A percentile compares a stretch with the other conserved stretches of the same genome.
These are phyloP conservation scores for Penicillium paneum DNA, from an alignment of 2,329 filamentous ascomycete species.

Conservation along the genomic window DNA sequence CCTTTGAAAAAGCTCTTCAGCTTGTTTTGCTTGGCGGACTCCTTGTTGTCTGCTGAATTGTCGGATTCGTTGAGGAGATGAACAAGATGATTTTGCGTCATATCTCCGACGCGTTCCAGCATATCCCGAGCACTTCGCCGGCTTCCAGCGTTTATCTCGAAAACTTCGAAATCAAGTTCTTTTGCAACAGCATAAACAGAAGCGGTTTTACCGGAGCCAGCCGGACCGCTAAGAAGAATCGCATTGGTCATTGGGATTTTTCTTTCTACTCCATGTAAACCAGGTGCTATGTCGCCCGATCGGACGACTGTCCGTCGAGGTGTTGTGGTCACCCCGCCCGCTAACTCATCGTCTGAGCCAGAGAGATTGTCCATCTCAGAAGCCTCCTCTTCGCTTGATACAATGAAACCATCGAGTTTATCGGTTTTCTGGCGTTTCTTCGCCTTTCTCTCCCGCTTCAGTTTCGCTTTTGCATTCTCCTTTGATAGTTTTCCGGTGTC, in stretches of 20 bases:
- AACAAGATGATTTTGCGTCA: constrained; percentile 93
- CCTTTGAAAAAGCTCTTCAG: constrained; percentile 78
- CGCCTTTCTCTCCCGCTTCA: constrained; percentile 30
- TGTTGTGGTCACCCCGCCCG: constrained; percentile 38
- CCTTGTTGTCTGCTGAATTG: constrained; percentile 30
- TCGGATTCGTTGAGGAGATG: constrained; percentile 46
- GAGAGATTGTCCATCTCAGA: constrained; percentile 67
- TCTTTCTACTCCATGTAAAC: constrained; percentile 34
- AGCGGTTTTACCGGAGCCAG: constrained; percentile 90
- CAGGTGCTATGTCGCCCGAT: constrained; percentile 36
- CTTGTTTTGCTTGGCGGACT: constrained; percentile 69
- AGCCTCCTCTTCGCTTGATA: constrained; percentile 73
- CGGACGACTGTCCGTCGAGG: constrained; percentile 43
- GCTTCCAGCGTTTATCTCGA: constrained; percentile 85
- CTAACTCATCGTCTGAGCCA: constrained; percentile 54
- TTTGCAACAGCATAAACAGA: constrained; percentile 87
- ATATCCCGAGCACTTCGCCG: constrained; percentile 86
- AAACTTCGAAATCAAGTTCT: constrained; percentile 88
- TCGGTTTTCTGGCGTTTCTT: constrained; percentile 64
- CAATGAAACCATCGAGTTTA: constrained; percentile 75
- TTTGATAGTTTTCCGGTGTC: constrained; percentile 53
- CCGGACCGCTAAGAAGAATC: constrained; percentile 82
- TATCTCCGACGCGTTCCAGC: constrained; percentile 87
- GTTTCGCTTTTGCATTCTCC: constrained; percentile 26
- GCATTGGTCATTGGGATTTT: constrained; percentile 63